Evolutionary conservation across 305 asterid species (phyloP), one percentile per base, ranked within the genome.

Genomic region (Rubia tinctorum): DNA sequence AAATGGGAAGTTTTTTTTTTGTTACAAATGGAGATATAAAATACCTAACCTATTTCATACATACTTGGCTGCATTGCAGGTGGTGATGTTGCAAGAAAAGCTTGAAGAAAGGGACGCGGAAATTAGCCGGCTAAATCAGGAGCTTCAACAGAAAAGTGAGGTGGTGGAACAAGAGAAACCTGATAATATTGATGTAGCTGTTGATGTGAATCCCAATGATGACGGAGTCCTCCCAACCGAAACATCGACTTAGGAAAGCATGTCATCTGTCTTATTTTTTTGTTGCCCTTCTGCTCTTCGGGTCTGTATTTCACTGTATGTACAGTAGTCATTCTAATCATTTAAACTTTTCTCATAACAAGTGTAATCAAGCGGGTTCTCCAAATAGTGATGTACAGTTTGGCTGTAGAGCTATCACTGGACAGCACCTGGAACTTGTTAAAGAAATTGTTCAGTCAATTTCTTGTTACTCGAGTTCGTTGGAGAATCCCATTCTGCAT

Each of bases 71-170:
- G 61, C 11, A 55, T 55, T 55, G 72, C 84, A 92, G 97, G 96
- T 86, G 78, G 86, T 84, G 27, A 75, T 90, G 78, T 80, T 92
- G 85, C 93, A 95, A 95, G 98, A 89, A 81, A 92, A 87, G 78
- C 77, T 95, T 51, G 94, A 85, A 77, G 96, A 84, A 66, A 85
- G 82, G 71, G 98, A 95, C 8, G 88, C 77, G 0, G 94, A 86
- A 75, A 92, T 89, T 63, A 73, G 69, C 71, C 83, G 87, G 81
- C 72, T 95, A 75, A 67, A 44, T 37, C 58, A 67, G 56, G 71
- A 43, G 43, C 58, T 67, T 43, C 37, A 44, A 43, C 71, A 67
- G 20, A 67, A 23, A 44, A 67, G 11, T 23, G 39, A 55, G 61
- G 61, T 22, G 71, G 25, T 43, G 40, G 58, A 67, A 12, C 27